phyloP scores from a whole-genome alignment of 495 filamentous ascomycete species.

The Apiosordaria backusii region DNA sequence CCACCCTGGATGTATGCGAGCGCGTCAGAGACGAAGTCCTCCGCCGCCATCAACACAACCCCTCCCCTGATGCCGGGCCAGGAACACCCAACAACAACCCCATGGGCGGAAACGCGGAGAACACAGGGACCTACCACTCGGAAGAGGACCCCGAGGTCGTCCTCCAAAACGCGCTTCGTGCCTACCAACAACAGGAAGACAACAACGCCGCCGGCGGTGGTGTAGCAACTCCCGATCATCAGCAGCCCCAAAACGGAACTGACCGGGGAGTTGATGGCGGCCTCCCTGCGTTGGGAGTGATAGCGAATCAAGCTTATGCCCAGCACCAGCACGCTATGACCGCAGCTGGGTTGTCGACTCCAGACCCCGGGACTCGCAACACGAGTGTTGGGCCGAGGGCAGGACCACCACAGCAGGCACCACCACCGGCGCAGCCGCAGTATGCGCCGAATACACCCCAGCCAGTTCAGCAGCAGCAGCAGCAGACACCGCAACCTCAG shows the following conservation, averaged over 20 bases:
- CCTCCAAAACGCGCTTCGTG: constrained; percentile 47
- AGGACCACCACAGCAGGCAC: background rate
- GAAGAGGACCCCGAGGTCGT: constrained; percentile 50
- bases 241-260: constrained; percentile 28
- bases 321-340: constrained; percentile 27
- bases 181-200: constrained; percentile 48
- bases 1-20: constrained; percentile 45
- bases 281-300: constrained; percentile 33
- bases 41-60: constrained; percentile 27
- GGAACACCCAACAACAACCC: constrained; percentile 2
- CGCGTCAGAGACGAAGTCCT: constrained; percentile 49
- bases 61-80: background rate
- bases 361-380: background rate
- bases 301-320: constrained; percentile 32
- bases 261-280: constrained; percentile 45
- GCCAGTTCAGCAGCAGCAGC: background rate
- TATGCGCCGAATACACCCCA: background rate
- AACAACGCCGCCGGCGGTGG: constrained; percentile 40
- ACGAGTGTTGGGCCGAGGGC: constrained; percentile 15
- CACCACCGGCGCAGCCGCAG: background rate
- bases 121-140: constrained; percentile 23
- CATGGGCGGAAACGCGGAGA: constrained; percentile 20
- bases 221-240: background rate
- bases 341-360: constrained; percentile 20
- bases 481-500: background rate